Conservation (phyloP, 768 basidiomycete species). For the Gloeopeniophorella convolvens region DNA sequence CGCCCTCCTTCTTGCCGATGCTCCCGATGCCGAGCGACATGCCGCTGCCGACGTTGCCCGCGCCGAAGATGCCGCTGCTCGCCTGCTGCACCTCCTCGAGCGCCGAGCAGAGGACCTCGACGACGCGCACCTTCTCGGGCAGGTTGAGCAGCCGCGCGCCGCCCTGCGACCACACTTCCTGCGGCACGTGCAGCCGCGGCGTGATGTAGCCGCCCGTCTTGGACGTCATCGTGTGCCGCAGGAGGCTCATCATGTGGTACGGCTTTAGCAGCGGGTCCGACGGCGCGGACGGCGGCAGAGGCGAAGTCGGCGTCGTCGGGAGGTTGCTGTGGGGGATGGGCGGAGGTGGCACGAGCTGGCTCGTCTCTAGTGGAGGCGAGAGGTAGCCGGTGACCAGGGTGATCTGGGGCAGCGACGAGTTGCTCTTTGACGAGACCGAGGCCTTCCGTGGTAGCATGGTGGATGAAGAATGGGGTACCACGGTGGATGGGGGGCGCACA, state of each 20-base stretch:
- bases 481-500: constrained; percentile 43
- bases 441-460: constrained; percentile 43
- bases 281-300: constrained; percentile 68
- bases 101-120: constrained; percentile 71
- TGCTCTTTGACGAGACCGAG: constrained; percentile 50
- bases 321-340: constrained; percentile 48
- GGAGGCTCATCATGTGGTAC: constrained; percentile 83
- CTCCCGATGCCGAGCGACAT: constrained; percentile 70
- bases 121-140: constrained; percentile 79
- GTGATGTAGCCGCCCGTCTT: constrained; percentile 85
- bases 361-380: constrained; percentile 31
- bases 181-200: constrained; percentile 78
- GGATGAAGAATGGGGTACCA: constrained; percentile 32
- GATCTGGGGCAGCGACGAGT: constrained; percentile 43
- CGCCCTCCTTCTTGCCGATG: constrained; percentile 70
- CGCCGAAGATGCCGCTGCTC: constrained; percentile 71
- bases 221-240: constrained; percentile 72
- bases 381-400: constrained; percentile 46
- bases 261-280: constrained; percentile 73
- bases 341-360: constrained; percentile 39
- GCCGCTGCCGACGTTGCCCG: constrained; percentile 71
- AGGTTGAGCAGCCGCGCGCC: constrained; percentile 80
- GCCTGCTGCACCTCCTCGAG: constrained; percentile 70
- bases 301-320: constrained; percentile 71
- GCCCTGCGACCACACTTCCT: constrained; percentile 87